phyloP scores from a whole-genome alignment of 202 grass and related monocot genomes.

The Zizania palustris region DNA sequence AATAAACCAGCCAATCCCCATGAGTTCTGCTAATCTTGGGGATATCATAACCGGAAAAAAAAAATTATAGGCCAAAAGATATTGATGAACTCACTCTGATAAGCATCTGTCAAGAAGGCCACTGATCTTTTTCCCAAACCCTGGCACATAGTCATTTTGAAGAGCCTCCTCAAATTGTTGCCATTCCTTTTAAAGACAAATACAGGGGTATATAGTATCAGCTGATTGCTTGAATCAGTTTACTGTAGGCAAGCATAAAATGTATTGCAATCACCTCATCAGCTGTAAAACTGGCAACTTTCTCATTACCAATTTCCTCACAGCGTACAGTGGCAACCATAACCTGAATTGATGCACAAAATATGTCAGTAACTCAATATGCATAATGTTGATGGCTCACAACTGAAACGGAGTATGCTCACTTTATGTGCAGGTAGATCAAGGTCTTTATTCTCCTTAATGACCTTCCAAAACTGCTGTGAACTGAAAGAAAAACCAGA shows the following conservation, averaged over 20 bases:
- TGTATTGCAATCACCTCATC: conserved; percentile 71
- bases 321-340: conserved; percentile 99
- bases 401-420: conserved; percentile 25
- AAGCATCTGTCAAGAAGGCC: conserved; percentile 86
- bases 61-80: conserved; percentile 8
- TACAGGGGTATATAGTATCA: conserved; percentile 21
- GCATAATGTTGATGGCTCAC: conserved; percentile 14
- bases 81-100: conserved; percentile 68
- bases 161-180: conserved; percentile 77
- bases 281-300: conserved; percentile 68
- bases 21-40: background rate
- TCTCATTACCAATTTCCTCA: conserved; percentile 96
- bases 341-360: conserved; percentile 61
- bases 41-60: background rate
- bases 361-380: conserved; percentile 8
- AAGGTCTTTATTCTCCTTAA: conserved; percentile 99
- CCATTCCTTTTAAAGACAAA: conserved; percentile 72
- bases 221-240: conserved; percentile 16
- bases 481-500: conserved; percentile 97
- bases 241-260: conserved; percentile 3
- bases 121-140: conserved; percentile 84
- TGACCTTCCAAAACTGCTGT: conserved; percentile 96
- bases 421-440: conserved; percentile 99
- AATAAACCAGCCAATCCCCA: background rate
- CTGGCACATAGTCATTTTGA: conserved; percentile 72